Percentiles rank a stretch among this genome's conserved stretches.
phyloP scores from a whole-genome alignment of 176 grass and related monocot genomes.

The Rhynchospora tenuis region DNA sequence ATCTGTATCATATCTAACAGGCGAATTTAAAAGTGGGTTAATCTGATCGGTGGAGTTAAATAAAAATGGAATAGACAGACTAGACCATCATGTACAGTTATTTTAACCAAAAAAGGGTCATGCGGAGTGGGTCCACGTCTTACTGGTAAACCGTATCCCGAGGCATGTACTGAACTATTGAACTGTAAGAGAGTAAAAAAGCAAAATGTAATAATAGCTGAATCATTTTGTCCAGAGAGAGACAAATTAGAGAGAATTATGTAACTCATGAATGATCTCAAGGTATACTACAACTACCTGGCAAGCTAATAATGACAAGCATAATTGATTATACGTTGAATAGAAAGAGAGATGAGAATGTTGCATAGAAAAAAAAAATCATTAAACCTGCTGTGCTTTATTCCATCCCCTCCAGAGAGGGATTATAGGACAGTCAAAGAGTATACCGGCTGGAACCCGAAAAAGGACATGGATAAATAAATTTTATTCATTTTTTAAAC shows the following conservation, averaged over 20 bases:
- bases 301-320: not conserved
- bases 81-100: slow-evolving; percentile 14
- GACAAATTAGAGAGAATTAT: slow-evolving; percentile 18
- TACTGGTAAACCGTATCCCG: slow-evolving; percentile 25
- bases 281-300: slow-evolving; percentile 3
- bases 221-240: slow-evolving; percentile 39
- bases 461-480: not conserved
- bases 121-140: slow-evolving; percentile 22
- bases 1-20: not conserved
- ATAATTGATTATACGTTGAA: slow-evolving; percentile 7
- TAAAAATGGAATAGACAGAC: slow-evolving; percentile 10
- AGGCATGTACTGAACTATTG: slow-evolving; percentile 14
- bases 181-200: slow-evolving; percentile 3
- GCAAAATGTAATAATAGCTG: slow-evolving; percentile 36
- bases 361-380: not conserved
- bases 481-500: not conserved
- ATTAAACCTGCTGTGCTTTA: not conserved
- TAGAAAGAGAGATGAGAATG: not conserved
- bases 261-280: not conserved
- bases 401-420: not conserved
- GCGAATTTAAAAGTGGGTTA: not conserved
- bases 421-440: not conserved
- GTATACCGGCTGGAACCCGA: too few species aligned
- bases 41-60: not conserved
- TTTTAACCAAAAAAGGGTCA: slow-evolving; percentile 15